phyloP scores from a whole-genome alignment of 257 asterid species.

The Solanum ahanhuiri region DNA sequence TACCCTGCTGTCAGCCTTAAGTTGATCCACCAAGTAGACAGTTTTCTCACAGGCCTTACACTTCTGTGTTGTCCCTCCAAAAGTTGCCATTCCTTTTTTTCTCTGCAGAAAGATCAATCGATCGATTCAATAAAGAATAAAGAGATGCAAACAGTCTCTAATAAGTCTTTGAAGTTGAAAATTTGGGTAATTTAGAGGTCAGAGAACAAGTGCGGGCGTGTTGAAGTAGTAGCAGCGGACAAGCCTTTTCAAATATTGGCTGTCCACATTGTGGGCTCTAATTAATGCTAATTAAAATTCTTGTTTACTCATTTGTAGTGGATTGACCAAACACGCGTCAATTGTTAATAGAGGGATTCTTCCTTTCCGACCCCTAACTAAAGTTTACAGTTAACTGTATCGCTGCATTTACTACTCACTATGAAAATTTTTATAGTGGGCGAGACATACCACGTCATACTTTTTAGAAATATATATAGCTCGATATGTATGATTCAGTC shows the following conservation, averaged over 20 bases:
- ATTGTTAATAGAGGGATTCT: background rate
- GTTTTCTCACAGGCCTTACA: conserved; percentile 27
- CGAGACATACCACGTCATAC: no score
- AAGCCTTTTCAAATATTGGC: conserved; percentile 5
- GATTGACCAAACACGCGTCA: background rate
- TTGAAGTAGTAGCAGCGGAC: background rate
- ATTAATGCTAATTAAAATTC: background rate
- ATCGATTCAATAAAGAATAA: background rate
- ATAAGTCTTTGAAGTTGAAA: no score
- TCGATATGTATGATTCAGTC: background rate
- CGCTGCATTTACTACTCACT: background rate
- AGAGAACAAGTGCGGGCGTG: conserved; percentile 9
- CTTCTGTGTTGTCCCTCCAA: conserved; percentile 25
- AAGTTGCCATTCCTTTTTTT: conserved; percentile 11
- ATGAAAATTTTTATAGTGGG: no score
- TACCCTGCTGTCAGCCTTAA: conserved; percentile 17
- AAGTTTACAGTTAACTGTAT: background rate
- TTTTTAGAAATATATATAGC: no score
- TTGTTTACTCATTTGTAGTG: background rate
- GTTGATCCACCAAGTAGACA: conserved; percentile 28
- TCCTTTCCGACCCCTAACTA: background rate
- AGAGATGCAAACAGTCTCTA: background rate
- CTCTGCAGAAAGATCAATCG: background rate
- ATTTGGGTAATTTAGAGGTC: conserved; percentile 8
- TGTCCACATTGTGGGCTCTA: conserved; percentile 10